Percentiles rank a stretch among this genome's conserved stretches.
These are phyloP conservation scores for Phytophthora multivora DNA, from an alignment of 352 stramenopile species.

Conservation along the genomic window DNA sequence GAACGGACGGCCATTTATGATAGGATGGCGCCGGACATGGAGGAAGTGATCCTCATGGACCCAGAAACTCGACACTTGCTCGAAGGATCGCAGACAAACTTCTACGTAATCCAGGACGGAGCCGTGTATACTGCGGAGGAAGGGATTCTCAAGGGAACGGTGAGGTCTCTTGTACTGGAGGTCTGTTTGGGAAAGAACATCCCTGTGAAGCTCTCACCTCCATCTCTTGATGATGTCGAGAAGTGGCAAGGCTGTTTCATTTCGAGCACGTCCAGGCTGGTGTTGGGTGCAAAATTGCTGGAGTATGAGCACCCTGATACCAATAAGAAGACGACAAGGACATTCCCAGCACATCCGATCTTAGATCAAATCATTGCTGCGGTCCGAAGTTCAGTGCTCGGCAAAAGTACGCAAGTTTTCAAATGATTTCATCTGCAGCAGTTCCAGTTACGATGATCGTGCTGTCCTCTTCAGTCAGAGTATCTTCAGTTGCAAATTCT, in stretches of 20 bases:
- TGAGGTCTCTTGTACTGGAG: slow-evolving; percentile 76
- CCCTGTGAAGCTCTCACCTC: slow-evolving; percentile 56
- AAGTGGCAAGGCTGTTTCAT: slow-evolving; percentile 83
- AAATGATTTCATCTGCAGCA: slow-evolving; percentile 26
- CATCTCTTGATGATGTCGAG: slow-evolving; percentile 55
- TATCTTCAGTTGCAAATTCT: background rate
- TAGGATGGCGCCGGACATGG: slow-evolving; percentile 59
- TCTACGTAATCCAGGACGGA: slow-evolving; percentile 65
- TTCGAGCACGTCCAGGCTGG: slow-evolving; percentile 81
- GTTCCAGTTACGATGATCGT: slow-evolving; percentile 5
- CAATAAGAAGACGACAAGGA: slow-evolving; percentile 27
- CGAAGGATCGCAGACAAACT: slow-evolving; percentile 88
- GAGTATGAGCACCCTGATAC: slow-evolving; percentile 51
- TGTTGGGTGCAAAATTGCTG: slow-evolving; percentile 60
- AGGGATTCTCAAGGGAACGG: slow-evolving; percentile 78
- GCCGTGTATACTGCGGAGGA: slow-evolving; percentile 69
- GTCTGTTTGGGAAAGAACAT: slow-evolving; percentile 60
- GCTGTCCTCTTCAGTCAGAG: background rate
- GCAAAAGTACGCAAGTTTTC: slow-evolving; percentile 69
- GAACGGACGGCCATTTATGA: slow-evolving; percentile 83
- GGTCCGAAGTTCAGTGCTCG: slow-evolving; percentile 53
- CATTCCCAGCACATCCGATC: slow-evolving; percentile 46
- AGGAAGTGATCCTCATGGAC: slow-evolving; percentile 83
- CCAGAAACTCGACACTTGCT: slow-evolving; percentile 54
- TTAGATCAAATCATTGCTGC: slow-evolving; percentile 48